Evolutionary conservation across 352 stramenopile genomes (phyloP).

Genomic region (Plasmopara halstedii): DNA sequence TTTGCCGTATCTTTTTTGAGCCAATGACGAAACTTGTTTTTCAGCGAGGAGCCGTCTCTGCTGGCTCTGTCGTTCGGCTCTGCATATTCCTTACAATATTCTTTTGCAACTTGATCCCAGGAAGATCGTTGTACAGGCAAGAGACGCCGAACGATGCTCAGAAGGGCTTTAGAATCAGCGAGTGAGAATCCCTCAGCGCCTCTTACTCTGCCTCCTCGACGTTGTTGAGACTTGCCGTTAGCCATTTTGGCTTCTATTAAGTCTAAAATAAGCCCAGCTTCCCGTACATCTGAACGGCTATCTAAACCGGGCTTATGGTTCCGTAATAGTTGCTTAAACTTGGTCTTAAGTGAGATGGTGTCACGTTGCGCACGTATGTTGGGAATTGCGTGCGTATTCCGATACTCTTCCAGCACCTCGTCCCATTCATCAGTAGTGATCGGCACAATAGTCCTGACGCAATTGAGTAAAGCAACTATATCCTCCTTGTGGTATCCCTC

Average conservation of each 20-base stretch:
- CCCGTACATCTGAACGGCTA: slow-evolving; percentile 4
- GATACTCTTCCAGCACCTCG: slow-evolving; percentile 21
- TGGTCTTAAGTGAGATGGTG: slow-evolving; percentile 16
- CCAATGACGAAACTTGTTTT: slow-evolving; percentile 25
- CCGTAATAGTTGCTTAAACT: slow-evolving; percentile 26
- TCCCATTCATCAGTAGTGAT: slow-evolving; percentile 18
- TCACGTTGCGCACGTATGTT: slow-evolving; percentile 20
- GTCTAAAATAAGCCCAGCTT: slow-evolving; percentile 9
- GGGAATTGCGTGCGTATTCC: slow-evolving; percentile 16
- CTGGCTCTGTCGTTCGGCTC: slow-evolving; percentile 8
- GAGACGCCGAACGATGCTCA: slow-evolving; percentile 9
- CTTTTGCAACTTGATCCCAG: slow-evolving; percentile 19
- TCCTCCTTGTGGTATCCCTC: slow-evolving; percentile 30
- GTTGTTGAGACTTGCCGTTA: slow-evolving; percentile 9
- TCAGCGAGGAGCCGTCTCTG: slow-evolving; percentile 22
- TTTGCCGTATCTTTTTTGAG: slow-evolving; percentile 10
- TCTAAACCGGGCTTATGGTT: slow-evolving; percentile 1
- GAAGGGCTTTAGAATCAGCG: slow-evolving; percentile 13
- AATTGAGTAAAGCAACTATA: slow-evolving; percentile 11
- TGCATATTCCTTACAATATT: slow-evolving; percentile 22
- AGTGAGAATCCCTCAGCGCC: slow-evolving; percentile 23
- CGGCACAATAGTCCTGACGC: slow-evolving; percentile 11
- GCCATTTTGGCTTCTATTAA: slow-evolving; percentile 20
- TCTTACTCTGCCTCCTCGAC: slow-evolving; percentile 17
- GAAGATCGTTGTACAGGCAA: slow-evolving; percentile 12